Base-by-base conservation (phyloP, 176 grass and related monocot genomes). In the Rhynchospora pubera region DNA sequence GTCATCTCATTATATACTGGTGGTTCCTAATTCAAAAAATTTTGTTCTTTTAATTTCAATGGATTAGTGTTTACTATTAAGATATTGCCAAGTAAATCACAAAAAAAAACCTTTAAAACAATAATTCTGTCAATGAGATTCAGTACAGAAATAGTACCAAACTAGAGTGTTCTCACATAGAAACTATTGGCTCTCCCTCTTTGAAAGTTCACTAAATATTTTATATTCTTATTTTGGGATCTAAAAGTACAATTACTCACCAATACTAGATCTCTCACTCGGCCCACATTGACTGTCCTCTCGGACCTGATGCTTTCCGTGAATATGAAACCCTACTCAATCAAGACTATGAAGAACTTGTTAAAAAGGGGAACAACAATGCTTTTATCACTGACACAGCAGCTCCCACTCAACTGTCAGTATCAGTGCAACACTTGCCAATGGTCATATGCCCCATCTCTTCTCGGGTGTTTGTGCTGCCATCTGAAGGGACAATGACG, bases 401-500 rank as follows among this genome's bases (percentile, higher is more conserved):
- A 62, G 79, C 79, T n/a, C 86, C 80, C 65, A 32, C 43, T 76
- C 85, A 59, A 64, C 61, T 94, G n/a, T 85, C 79, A 85, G 80
- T 98, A 70, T 89, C 89, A 75, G 96, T 93, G 69, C 52, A 64
- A 68, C 96, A 98, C 67, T 94, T 94, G 77, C 96, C 90, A 3
- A 94, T 94, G 87, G 85, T 98, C 58, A 86, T 95, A 30, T 98
- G 90, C 63, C 92, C 96, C 22, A 83, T 98, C 86, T 98, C 96
- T 39, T 87, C 96, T 57, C 90, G 82, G 77, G 82, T 84, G 42
- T 95, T 98, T 84, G 82, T 93, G 82, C 91, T 98, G 68, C 90
- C 96, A 75, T 98, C 87, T 62, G 90, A 91, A 89, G 89, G 92
- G 62, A 89, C 83, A 87, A 83, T 93, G 83, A 87, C 90, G 57